Evolutionary conservation across 2,329 filamentous ascomycete genomes (phyloP), one percentile per base, ranked within the genome.

Genomic region (Claviceps sp.): DNA sequence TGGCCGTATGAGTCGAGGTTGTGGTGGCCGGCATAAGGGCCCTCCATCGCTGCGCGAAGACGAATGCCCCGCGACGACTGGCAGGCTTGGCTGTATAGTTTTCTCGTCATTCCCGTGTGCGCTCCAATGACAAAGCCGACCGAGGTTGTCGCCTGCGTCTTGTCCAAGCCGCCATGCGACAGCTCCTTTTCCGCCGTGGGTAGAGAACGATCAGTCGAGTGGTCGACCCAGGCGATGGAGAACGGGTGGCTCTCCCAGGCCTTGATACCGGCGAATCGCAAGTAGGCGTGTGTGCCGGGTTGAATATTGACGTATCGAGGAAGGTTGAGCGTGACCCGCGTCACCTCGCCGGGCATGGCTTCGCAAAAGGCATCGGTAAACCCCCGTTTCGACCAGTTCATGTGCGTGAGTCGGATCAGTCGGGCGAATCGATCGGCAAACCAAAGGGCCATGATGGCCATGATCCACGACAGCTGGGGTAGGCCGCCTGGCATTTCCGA

Each of bases 1-100:
- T 94, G 93, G 41, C 93, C 91, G 68, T 96, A 97, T 7, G 90
- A 96, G 67, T 89, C 84, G 57, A 97, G 82, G 55, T 82, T 82
- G 68, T 95, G 85, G 63, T 89, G 84, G 43, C 84, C 84, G 4
- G 81, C 84, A 64, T 97, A 97, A 0, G 93, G 91, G 0, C 93
- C 93, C 70, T 97, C 93, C 55, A 94, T 81, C 53, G 87, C 81
- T 38, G 88, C 89, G 53, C 75, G 77, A 52, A 90, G 73, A 11
- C 75, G 74, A 55, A 90, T 71, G 14, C 74, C 74, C 37, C 71
- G 73, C 24, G 69, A 67, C n/a, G 73, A 71, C 34, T 70, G 68
- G 53, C 75, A 72, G 6, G 87, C 89, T 54, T 76, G 80, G 60
- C 86, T 73, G 72, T 81, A 94, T 2, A 97, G 80, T 60, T 82